Percentiles rank a stretch among this genome's conserved stretches.
Conservation (phyloP, 192 early-diverging fungal species). For the Funneliformis geosporum region DNA sequence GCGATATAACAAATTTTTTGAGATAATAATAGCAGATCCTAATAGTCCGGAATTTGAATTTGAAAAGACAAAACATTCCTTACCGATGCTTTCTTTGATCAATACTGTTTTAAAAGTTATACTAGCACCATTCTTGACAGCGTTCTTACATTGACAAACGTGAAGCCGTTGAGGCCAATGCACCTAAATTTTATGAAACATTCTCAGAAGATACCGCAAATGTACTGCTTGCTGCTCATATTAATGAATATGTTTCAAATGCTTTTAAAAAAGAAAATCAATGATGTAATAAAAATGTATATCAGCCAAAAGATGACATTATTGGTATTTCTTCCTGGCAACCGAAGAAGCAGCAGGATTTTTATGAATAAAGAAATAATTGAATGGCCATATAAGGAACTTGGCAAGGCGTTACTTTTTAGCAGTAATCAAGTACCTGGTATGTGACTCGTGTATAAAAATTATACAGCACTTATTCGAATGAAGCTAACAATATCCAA, state of each 20-base stretch:
- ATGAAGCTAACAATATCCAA: too few species aligned
- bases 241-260: constrained; percentile 34
- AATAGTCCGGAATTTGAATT: constrained; percentile 17
- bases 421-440: too few species aligned
- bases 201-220: constrained; percentile 26
- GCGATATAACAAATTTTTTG: constrained; percentile 35
- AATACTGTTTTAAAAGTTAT: constrained; percentile 35
- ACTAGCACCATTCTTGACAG: constrained; percentile 42
- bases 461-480: too few species aligned
- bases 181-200: neutral
- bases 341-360: constrained; percentile 40
- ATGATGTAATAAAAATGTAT: constrained; percentile 29
- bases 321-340: constrained; percentile 33
- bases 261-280: constrained; percentile 31
- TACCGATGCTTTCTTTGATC: constrained; percentile 38
- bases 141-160: constrained; percentile 42
- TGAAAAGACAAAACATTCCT: neutral
- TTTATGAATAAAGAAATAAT: too few species aligned
- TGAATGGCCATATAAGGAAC: too few species aligned
- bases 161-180: neutral
- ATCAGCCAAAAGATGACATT: constrained; percentile 22
- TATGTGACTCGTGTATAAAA: too few species aligned
- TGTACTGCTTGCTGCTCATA: constrained; percentile 30
- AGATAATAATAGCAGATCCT: constrained; percentile 9
- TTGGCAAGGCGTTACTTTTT: too few species aligned